Evolutionary conservation across 2,329 filamentous ascomycete species (phyloP), one percentile per base, ranked within the genome.

Genomic region (Chaetomiaceae sp.): DNA sequence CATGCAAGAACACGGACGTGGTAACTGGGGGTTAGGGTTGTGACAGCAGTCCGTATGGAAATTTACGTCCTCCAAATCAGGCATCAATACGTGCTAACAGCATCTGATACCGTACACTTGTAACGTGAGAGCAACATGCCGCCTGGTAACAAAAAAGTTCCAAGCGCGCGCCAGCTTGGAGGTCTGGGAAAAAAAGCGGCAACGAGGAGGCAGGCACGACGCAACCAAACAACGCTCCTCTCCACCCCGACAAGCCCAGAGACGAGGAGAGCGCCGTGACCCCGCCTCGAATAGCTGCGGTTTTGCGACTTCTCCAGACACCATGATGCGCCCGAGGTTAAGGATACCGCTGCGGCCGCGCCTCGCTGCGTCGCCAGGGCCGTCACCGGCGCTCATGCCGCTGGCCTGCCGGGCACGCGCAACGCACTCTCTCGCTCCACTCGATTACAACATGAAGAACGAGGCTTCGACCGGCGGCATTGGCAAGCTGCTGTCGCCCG

Each of bases 401-500:
- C 50, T 55, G 42, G 58, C 58, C 50, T 58, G 60, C 52, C 54
- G 57, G 49, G 56, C 65, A 44, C 69, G 75, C 52, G 67, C 67
- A 38, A 54, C 74, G 18, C 60, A 64, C 53, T 47, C 55, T 35
- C 22, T 61, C 22, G 58, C 57, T 8, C 22, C 50, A 10, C 57
- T 59, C 41, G 47, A 51, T 39, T 76, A 80, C 58, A 51, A 62
- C 34, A 61, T 79, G 19, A 62, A 64, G 41, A 55, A 53, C 19
- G 38, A 55, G 18, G 18, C 27, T n/a, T 19, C 38, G n/a, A 26
- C 56, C 8, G 48, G 73, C 36, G 77, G 74, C 49, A 73, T 95
- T 6, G 76, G 80, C n/a, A 79, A 80, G 12, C 74, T 97, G 50
- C 73, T 95, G 62, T 82, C 82, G 24, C 65, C 74, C 2, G 71